Percentiles rank a stretch among this genome's conserved stretches.
Evolutionary conservation across 495 filamentous ascomycete species (phyloP).

Genomic region (Aspergillus panamensis): DNA sequence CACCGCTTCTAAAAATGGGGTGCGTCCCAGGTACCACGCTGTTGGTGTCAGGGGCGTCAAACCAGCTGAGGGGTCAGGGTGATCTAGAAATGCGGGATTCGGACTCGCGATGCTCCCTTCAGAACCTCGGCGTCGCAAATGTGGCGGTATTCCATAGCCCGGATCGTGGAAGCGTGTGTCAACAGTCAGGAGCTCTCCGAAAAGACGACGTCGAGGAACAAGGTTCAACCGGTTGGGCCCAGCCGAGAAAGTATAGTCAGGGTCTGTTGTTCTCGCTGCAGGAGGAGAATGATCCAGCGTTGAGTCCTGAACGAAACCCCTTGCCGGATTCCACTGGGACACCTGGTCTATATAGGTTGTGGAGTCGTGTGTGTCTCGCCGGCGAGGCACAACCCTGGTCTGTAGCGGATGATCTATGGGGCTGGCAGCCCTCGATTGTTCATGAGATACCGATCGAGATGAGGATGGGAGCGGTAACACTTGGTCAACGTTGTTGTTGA

Average conservation of each 20-base stretch:
- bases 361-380: conserved; percentile 26
- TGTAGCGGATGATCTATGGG: conserved; percentile 27
- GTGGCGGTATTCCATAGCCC: conserved; percentile 40
- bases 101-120: conserved; percentile 53
- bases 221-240: conserved; percentile 14
- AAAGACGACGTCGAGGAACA: conserved; percentile 41
- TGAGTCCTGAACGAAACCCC: conserved; percentile 2
- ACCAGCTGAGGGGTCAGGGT: conserved; percentile 34
- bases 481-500: conserved; percentile 56
- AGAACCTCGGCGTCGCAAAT: conserved; percentile 48
- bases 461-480: conserved; percentile 46
- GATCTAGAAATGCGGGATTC: conserved; percentile 47
- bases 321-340: conserved; percentile 18
- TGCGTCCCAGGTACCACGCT: conserved; percentile 52
- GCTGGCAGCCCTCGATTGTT: conserved; percentile 27
- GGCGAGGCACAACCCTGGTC: conserved; percentile 30
- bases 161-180: conserved; percentile 35
- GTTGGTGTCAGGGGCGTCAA: conserved; percentile 51
- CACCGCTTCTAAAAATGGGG: conserved; percentile 48
- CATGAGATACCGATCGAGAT: conserved; percentile 33
- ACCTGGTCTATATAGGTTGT: conserved; percentile 1
- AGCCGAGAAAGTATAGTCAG: conserved; percentile 6
- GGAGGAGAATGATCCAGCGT: conserved; percentile 10
- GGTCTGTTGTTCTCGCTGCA: not conserved
- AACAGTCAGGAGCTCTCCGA: conserved; percentile 49